Evolutionary conservation across 257 asterid genomes (phyloP).

Genomic region (Pogostemon cablin): DNA sequence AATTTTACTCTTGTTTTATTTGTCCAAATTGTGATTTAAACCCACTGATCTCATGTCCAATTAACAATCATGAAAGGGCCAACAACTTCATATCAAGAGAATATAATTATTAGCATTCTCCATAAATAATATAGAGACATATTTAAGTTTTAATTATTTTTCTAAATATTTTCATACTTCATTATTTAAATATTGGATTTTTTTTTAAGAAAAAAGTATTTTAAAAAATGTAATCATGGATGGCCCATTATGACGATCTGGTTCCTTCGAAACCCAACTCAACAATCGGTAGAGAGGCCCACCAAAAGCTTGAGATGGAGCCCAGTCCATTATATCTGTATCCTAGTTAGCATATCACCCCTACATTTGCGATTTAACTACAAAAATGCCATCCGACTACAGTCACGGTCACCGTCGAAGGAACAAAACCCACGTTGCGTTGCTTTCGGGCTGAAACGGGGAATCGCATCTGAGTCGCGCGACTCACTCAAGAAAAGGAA

Average conservation of each 20-base stretch:
- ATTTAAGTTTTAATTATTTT: not conserved
- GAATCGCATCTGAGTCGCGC: constrained; percentile 48
- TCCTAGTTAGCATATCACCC: constrained; percentile 2
- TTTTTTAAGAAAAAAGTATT: not conserved
- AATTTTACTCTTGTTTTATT: not conserved
- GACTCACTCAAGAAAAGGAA: constrained; percentile 30
- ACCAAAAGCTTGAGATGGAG: constrained; percentile 44
- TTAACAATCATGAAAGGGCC: constrained; percentile 32
- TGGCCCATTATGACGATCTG: constrained; percentile 31
- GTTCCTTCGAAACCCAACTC: constrained; percentile 31
- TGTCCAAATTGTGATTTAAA: constrained; percentile 1
- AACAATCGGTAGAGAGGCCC: constrained; percentile 35
- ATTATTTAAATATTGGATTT: too few relatives aligned
- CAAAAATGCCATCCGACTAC: constrained; percentile 34
- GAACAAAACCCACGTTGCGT: constrained; percentile 31
- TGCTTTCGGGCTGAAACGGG: constrained; percentile 50
- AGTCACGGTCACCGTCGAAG: constrained; percentile 45
- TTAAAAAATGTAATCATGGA: not conserved
- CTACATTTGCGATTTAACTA: constrained; percentile 3
- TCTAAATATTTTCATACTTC: too few relatives aligned
- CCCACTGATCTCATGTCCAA: constrained; percentile 19
- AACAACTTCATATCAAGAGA: constrained; percentile 17
- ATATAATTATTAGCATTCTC: constrained; percentile 32
- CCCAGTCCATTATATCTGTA: constrained; percentile 35
- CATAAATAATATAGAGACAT: constrained; percentile 16